Conservation (phyloP, 2,329 filamentous ascomycete genomes). For the Cladosporium sp. region DNA sequence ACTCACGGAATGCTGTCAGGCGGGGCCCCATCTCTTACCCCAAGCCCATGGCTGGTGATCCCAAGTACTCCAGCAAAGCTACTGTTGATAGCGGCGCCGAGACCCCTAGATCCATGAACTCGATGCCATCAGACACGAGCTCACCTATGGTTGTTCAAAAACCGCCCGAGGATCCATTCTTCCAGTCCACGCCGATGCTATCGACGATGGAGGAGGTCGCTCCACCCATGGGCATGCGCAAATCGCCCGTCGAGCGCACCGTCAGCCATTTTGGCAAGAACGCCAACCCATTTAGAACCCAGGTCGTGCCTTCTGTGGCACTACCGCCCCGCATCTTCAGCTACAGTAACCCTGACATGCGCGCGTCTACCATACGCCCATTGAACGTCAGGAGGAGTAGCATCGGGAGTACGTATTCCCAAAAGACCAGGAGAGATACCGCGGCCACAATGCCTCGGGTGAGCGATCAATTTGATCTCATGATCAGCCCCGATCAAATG, state of each 20-base stretch:
- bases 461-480: slow-evolving; percentile 10
- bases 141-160: slow-evolving; percentile 18
- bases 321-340: slow-evolving; percentile 6
- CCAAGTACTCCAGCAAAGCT: slow-evolving; percentile 20
- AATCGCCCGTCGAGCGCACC: neutral
- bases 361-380: neutral
- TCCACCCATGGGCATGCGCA: neutral
- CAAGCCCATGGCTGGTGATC: slow-evolving; percentile 19
- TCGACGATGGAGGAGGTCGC: slow-evolving; percentile 9
- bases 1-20: neutral
- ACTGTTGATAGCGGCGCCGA: slow-evolving; percentile 12
- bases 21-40: slow-evolving; percentile 9
- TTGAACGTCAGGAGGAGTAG: neutral
- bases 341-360: neutral
- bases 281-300: slow-evolving; percentile 7
- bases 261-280: slow-evolving; percentile 11
- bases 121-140: slow-evolving; percentile 17
- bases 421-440: neutral
- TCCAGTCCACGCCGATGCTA: neutral
- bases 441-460: neutral
- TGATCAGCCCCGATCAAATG: slow-evolving; percentile 8
- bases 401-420: neutral
- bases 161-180: slow-evolving; percentile 22
- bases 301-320: slow-evolving; percentile 2
- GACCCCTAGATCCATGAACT: slow-evolving; percentile 20